A percentile compares a stretch with the other conserved stretches of the same genome.
These are phyloP conservation scores for Fusarium solani-melongenae DNA, from an alignment of 2,329 filamentous ascomycete species.

Conservation along the genomic window DNA sequence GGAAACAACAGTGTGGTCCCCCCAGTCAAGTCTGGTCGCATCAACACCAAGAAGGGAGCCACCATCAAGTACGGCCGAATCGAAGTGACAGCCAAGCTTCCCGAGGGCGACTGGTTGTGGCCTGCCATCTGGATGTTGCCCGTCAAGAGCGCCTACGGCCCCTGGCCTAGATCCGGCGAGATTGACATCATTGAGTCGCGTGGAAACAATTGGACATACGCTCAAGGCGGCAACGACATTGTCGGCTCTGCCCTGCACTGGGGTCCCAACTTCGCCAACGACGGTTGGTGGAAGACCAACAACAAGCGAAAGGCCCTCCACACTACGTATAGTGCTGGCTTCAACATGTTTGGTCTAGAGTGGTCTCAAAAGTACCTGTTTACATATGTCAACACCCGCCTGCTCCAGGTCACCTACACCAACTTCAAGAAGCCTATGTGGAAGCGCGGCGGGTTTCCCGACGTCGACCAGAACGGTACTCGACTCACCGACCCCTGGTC, in stretches of 20 bases:
- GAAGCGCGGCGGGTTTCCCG: slow-evolving; percentile 75
- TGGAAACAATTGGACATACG: slow-evolving; percentile 83
- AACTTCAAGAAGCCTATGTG: slow-evolving; percentile 78
- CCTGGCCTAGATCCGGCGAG: slow-evolving; percentile 83
- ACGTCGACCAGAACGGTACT: slow-evolving; percentile 73
- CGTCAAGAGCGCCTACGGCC: slow-evolving; percentile 75
- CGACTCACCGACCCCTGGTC: slow-evolving; percentile 73
- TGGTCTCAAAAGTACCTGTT: slow-evolving; percentile 92
- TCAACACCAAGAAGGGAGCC: slow-evolving; percentile 78
- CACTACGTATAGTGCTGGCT: slow-evolving; percentile 75
- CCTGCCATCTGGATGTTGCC: slow-evolving; percentile 94
- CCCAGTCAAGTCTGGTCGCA: slow-evolving; percentile 80
- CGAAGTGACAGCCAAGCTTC: slow-evolving; percentile 81
- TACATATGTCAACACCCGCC: slow-evolving; percentile 83
- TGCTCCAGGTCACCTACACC: slow-evolving; percentile 83
- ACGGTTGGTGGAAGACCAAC: slow-evolving; percentile 87
- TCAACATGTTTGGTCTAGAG: slow-evolving; percentile 84
- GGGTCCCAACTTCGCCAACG: slow-evolving; percentile 77
- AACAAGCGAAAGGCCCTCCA: slow-evolving; percentile 80
- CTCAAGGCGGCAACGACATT: slow-evolving; percentile 83
- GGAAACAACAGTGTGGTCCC: slow-evolving; percentile 81
- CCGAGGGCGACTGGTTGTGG: slow-evolving; percentile 87
- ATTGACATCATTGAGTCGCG: slow-evolving; percentile 86
- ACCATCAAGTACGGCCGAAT: slow-evolving; percentile 84
- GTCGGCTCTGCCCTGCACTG: slow-evolving; percentile 84